Evolutionary conservation across 106 monocot species (phyloP).

Genomic region (Posidonia australis): DNA sequence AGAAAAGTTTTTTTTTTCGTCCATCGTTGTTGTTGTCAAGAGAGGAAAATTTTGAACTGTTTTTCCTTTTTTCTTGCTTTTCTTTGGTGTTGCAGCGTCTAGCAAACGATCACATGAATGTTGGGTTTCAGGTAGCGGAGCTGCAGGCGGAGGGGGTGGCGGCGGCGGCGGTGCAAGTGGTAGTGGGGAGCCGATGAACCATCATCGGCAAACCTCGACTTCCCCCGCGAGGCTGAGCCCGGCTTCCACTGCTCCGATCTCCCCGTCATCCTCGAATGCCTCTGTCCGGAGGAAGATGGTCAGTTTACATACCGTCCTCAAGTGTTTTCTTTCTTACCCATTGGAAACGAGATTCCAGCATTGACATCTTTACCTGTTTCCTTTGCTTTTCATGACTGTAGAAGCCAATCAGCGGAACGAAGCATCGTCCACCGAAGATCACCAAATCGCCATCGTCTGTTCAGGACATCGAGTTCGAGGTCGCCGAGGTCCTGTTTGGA

Average conservation of each 20-base stretch:
- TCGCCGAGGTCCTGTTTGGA: slow-evolving; percentile 87
- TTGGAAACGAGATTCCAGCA: background rate
- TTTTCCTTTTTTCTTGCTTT: slow-evolving; percentile 12
- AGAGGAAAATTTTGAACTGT: background rate
- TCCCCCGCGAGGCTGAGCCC: slow-evolving; percentile 49
- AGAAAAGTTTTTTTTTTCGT: background rate
- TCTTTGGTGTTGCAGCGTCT: slow-evolving; percentile 47
- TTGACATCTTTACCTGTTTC: background rate
- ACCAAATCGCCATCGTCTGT: slow-evolving; percentile 36
- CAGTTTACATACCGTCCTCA: background rate
- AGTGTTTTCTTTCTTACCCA: background rate
- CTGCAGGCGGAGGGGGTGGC: slow-evolving; percentile 28
- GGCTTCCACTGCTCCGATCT: slow-evolving; percentile 38
- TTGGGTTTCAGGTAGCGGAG: slow-evolving; percentile 45
- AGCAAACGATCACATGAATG: slow-evolving; percentile 74
- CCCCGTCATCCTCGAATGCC: slow-evolving; percentile 61
- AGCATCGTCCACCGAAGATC: slow-evolving; percentile 64
- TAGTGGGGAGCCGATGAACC: slow-evolving; percentile 18
- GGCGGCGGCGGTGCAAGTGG: slow-evolving; percentile 32
- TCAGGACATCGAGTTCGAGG: slow-evolving; percentile 84
- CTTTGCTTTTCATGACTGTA: slow-evolving; percentile 7
- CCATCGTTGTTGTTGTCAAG: background rate
- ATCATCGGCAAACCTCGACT: slow-evolving; percentile 49
- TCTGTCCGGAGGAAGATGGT: slow-evolving; percentile 59
- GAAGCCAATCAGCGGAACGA: slow-evolving; percentile 38